Percentiles rank a stretch among this genome's conserved stretches.
These are phyloP conservation scores for Pichia sp. DNA, from an alignment of 1,139 yeast genomes.

Conservation along the genomic window DNA sequence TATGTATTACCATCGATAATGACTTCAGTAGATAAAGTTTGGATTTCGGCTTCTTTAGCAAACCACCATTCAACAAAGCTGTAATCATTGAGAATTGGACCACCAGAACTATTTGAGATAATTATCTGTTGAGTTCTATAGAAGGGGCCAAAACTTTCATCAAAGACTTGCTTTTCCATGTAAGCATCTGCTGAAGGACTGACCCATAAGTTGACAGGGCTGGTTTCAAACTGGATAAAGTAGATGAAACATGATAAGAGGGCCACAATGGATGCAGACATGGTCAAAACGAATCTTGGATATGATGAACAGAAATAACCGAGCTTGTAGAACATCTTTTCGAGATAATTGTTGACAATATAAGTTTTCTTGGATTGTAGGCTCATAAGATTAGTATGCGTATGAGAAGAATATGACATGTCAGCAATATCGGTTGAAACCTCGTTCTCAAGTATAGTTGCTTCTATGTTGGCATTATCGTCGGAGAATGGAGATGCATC, in stretches of 20 bases:
- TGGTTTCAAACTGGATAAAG: conserved; percentile 56
- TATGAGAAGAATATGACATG: conserved; percentile 15
- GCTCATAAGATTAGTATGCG: conserved; percentile 2
- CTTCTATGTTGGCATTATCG: conserved; percentile 15
- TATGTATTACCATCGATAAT: conserved; percentile 14
- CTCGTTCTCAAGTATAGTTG: conserved; percentile 1
- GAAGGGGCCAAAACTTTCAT: conserved; percentile 83
- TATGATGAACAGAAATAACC: conserved; percentile 52
- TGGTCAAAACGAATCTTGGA: conserved; percentile 49
- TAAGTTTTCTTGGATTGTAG: conserved; percentile 29
- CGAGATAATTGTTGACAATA: conserved; percentile 37
- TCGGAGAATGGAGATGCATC: conserved; percentile 5
- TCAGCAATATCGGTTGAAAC: conserved; percentile 14
- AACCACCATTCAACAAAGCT: conserved; percentile 84
- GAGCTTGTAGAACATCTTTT: conserved; percentile 36
- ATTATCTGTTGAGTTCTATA: conserved; percentile 83
- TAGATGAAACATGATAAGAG: conserved; percentile 48
- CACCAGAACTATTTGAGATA: conserved; percentile 59
- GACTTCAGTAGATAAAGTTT: conserved; percentile 19
- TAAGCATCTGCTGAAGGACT: conserved; percentile 71
- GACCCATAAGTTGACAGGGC: conserved; percentile 87
- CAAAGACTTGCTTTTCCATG: conserved; percentile 62
- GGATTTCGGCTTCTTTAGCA: conserved; percentile 55
- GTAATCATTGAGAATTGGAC: conserved; percentile 48
- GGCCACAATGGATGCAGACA: conserved; percentile 37